Evolutionary conservation across 768 basidiomycete genomes (phyloP).

Genomic region (Mycena indigotica): DNA sequence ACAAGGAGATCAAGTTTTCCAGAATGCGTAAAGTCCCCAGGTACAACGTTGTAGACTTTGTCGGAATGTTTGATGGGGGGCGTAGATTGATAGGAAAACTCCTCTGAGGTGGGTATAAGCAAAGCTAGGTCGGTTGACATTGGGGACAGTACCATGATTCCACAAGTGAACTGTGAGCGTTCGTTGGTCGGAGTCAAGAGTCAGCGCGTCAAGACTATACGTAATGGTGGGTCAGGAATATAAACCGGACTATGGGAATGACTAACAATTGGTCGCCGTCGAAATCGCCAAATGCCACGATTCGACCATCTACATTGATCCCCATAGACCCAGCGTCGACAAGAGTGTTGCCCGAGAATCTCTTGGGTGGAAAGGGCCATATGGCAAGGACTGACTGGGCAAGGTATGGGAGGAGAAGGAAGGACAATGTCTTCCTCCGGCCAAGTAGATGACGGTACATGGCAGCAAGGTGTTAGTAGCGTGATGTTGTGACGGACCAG

Average conservation of each 20-base stretch:
- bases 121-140: not conserved
- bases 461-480: conserved; percentile 15
- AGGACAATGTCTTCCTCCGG: conserved; percentile 12
- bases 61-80: conserved; percentile 55
- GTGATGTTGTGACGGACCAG: not conserved
- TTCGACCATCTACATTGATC: conserved; percentile 65
- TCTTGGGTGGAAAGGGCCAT: conserved; percentile 90
- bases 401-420: conserved; percentile 10
- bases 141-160: conserved; percentile 66
- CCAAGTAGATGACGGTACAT: conserved; percentile 21
- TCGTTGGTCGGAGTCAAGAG: conserved; percentile 74
- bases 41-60: conserved; percentile 79
- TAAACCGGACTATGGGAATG: too few relatives aligned
- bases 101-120: conserved; percentile 42
- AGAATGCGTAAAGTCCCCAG: conserved; percentile 91
- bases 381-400: conserved; percentile 27
- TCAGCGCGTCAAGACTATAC: conserved; percentile 75
- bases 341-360: conserved; percentile 80
- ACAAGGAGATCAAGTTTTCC: conserved; percentile 89
- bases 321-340: conserved; percentile 82
- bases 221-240: conserved; percentile 8
- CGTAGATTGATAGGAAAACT: conserved; percentile 56
- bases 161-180: conserved; percentile 78
- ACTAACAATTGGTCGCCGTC: conserved; percentile 90
- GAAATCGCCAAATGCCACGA: conserved; percentile 93